Conservation (phyloP, 2,329 filamentous ascomycete species). For the Colletotrichum kahawae region DNA sequence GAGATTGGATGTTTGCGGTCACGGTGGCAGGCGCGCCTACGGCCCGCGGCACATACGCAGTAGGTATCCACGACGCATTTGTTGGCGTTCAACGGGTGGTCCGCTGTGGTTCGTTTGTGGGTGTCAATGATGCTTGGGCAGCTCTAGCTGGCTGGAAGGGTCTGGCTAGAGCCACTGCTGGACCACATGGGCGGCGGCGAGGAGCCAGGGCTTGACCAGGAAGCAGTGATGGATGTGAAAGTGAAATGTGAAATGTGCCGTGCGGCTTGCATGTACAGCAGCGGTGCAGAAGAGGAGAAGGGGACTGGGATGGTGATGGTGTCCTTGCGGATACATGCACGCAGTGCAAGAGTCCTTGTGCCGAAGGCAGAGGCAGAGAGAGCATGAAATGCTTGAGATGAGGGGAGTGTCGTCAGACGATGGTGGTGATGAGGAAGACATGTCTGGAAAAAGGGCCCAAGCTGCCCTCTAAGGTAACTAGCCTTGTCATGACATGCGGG, state of each 20-base stretch:
- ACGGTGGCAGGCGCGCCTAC: constrained; percentile 7
- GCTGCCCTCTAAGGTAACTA: background rate
- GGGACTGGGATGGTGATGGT: background rate
- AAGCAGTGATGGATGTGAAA: background rate
- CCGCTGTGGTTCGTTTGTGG: background rate
- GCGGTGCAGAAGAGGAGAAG: background rate
- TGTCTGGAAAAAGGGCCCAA: background rate
- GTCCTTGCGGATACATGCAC: background rate
- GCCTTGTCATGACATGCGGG: background rate
- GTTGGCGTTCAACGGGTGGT: background rate
- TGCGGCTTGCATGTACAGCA: background rate
- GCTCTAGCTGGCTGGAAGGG: constrained; percentile 9
- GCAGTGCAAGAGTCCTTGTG: background rate
- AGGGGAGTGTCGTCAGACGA: background rate
- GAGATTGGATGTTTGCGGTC: background rate
- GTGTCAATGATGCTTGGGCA: background rate
- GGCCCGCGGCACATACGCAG: background rate
- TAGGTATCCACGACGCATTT: background rate
- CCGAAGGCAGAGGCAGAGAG: background rate
- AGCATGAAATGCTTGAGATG: background rate
- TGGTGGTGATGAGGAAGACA: background rate
- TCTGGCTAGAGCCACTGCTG: background rate
- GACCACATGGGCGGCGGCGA: background rate
- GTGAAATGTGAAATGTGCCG: background rate
- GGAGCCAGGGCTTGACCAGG: background rate